A percentile compares a stretch with the other conserved stretches of the same genome.
Evolutionary conservation across 2,329 filamentous ascomycete species (phyloP).

Genomic region (Colletotrichum plurivorum): DNA sequence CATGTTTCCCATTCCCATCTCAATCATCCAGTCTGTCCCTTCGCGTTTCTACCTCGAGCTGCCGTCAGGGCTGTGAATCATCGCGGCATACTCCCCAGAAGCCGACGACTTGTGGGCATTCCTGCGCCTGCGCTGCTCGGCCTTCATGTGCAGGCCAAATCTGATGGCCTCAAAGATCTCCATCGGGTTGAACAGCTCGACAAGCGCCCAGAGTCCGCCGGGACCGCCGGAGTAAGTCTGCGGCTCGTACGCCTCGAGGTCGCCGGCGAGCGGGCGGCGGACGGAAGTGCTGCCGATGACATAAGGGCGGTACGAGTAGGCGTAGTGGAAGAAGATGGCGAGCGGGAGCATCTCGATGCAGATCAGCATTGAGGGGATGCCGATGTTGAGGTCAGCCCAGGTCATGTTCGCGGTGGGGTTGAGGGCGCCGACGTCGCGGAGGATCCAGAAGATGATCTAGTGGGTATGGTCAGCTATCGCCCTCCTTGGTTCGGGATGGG

Average conservation of each 20-base stretch:
- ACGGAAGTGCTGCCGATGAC: conserved; percentile 36
- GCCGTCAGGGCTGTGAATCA: too few relatives aligned
- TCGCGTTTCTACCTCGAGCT: too few relatives aligned
- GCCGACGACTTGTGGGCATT: background rate
- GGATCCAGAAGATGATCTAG: conserved; percentile 46
- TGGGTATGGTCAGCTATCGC: background rate
- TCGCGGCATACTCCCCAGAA: background rate
- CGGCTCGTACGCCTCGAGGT: conserved; percentile 31
- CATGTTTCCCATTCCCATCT: background rate
- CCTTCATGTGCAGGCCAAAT: conserved; percentile 34
- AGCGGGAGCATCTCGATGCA: conserved; percentile 47
- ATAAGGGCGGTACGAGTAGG: conserved; percentile 45
- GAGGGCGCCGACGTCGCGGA: conserved; percentile 41
- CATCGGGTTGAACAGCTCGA: conserved; percentile 34
- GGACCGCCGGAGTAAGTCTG: conserved; percentile 44
- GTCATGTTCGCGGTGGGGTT: conserved; percentile 42
- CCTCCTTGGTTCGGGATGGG: background rate
- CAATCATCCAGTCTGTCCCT: too few relatives aligned
- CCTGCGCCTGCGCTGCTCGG: conserved; percentile 22
- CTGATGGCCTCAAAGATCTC: conserved; percentile 27
- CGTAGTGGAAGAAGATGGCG: conserved; percentile 44
- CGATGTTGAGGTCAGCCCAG: conserved; percentile 44
- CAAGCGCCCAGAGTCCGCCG: conserved; percentile 39
- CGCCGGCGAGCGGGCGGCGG: conserved; percentile 29
- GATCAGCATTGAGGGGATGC: conserved; percentile 43